phyloP scores from a whole-genome alignment of 345 rosid genomes.

The Dipteronia dyeriana region DNA sequence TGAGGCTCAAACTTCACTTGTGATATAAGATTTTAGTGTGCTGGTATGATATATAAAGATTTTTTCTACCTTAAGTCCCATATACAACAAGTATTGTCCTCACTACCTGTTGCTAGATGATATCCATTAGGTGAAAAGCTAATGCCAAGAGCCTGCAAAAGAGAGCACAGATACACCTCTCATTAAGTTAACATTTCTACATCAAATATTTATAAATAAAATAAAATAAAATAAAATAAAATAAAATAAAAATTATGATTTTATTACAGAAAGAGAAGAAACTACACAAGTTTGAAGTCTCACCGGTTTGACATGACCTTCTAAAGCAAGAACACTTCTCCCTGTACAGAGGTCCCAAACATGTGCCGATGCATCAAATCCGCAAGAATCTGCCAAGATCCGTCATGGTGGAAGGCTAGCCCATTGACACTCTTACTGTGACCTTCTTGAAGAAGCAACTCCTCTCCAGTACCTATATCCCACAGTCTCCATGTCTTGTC shows the following conservation, averaged over 20 bases:
- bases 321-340: slow-evolving; percentile 78
- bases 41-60: slow-evolving; percentile 77
- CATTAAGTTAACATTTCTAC: not conserved
- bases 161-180: slow-evolving; percentile 15
- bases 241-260: slow-evolving; percentile 3
- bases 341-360: slow-evolving; percentile 99
- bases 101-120: slow-evolving; percentile 95
- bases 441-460: slow-evolving; percentile 95
- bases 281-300: slow-evolving; percentile 14
- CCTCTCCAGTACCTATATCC: slow-evolving; percentile 80
- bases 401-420: slow-evolving; percentile 89
- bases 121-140: slow-evolving; percentile 96
- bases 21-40: slow-evolving; percentile 93
- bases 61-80: slow-evolving; percentile 96
- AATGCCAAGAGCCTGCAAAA: slow-evolving; percentile 72
- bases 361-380: slow-evolving; percentile 84
- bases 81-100: slow-evolving; percentile 90
- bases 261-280: not conserved
- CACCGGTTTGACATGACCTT: slow-evolving; percentile 96
- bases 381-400: slow-evolving; percentile 90
- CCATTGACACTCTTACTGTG: slow-evolving; percentile 94
- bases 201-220: not conserved
- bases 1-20: slow-evolving; percentile 95
- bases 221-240: no score
- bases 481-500: slow-evolving; percentile 99